phyloP scores from a whole-genome alignment of 495 filamentous ascomycete species.

The Glonium stellatum region DNA sequence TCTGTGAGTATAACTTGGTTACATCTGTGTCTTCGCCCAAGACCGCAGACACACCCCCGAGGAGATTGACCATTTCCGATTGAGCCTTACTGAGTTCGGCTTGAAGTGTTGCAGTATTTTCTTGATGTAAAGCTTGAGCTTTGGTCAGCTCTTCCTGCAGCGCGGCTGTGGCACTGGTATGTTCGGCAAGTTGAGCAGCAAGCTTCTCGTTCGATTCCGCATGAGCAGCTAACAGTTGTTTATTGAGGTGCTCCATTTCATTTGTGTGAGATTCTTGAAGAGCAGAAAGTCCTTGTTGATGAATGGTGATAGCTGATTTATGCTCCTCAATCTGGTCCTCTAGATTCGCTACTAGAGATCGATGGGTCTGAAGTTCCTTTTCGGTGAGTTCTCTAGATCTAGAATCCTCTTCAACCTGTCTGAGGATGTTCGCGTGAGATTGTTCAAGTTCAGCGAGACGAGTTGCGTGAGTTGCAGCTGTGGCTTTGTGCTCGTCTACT shows the following conservation, averaged over 20 bases:
- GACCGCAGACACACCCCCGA: slow-evolving; percentile 44
- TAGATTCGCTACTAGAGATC: slow-evolving; percentile 38
- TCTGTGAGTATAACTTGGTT: slow-evolving; percentile 43
- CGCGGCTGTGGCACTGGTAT: slow-evolving; percentile 5
- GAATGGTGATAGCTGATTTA: slow-evolving; percentile 47
- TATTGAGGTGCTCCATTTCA: slow-evolving; percentile 46
- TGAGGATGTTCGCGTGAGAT: slow-evolving; percentile 40
- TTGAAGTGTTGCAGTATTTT: slow-evolving; percentile 55
- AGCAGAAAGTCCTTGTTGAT: slow-evolving; percentile 48
- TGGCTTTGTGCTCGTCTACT: slow-evolving; percentile 70
- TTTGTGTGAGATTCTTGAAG: slow-evolving; percentile 49
- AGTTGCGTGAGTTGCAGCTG: slow-evolving; percentile 37
- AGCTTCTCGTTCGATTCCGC: slow-evolving; percentile 44
- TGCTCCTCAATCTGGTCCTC: slow-evolving; percentile 46
- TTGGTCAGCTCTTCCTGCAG: slow-evolving; percentile 35
- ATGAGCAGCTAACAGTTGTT: slow-evolving; percentile 38
- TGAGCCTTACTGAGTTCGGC: slow-evolving; percentile 64
- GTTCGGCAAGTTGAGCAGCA: slow-evolving; percentile 35
- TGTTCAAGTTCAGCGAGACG: slow-evolving; percentile 43
- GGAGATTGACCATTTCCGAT: slow-evolving; percentile 58
- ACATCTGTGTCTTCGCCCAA: slow-evolving; percentile 45
- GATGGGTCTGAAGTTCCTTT: slow-evolving; percentile 39
- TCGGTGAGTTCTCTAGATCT: slow-evolving; percentile 37
- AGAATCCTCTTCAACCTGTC: slow-evolving; percentile 46
- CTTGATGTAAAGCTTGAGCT: slow-evolving; percentile 43